phyloP scores from a whole-genome alignment of 495 filamentous ascomycete species.

The Tuber calosporum region DNA sequence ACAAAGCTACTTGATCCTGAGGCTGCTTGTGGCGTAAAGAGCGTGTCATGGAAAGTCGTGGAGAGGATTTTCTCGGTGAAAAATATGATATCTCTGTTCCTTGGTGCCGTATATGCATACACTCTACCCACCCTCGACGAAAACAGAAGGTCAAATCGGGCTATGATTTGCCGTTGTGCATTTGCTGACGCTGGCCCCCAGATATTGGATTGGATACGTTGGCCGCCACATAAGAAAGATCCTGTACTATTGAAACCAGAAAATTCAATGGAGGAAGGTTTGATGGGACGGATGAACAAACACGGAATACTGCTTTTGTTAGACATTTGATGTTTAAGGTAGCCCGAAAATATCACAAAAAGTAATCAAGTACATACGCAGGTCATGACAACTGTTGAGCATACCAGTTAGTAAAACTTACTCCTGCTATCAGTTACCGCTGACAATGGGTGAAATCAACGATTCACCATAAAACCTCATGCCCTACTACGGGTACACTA shows the following conservation, averaged over 20 bases:
- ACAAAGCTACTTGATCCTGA: conserved; percentile 47
- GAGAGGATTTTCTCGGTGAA: conserved; percentile 52
- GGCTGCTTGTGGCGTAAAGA: conserved; percentile 63
- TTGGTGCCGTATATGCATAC: conserved; percentile 69
- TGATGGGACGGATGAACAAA: conserved; percentile 53
- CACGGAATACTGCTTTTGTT: conserved; percentile 55
- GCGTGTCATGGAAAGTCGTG: conserved; percentile 71
- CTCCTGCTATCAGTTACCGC: conserved; percentile 51
- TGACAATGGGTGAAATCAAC: conserved; percentile 47
- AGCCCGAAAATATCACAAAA: conserved; percentile 52
- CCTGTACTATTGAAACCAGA: conserved; percentile 56
- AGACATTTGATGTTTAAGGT: conserved; percentile 69
- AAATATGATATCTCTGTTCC: conserved; percentile 52
- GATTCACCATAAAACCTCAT: conserved; percentile 55
- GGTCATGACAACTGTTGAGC: background rate
- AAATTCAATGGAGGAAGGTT: conserved; percentile 51
- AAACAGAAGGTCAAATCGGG: conserved; percentile 55
- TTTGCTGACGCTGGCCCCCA: background rate
- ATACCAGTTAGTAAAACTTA: conserved; percentile 13
- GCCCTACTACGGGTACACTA: conserved; percentile 57
- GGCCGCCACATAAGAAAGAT: conserved; percentile 51
- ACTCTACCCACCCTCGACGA: conserved; percentile 56
- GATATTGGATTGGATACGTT: conserved; percentile 7
- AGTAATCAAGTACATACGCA: conserved; percentile 50
- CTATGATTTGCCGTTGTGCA: conserved; percentile 61